Base-by-base conservation (phyloP, 2,329 filamentous ascomycete genomes). In the Botrytis aclada region DNA sequence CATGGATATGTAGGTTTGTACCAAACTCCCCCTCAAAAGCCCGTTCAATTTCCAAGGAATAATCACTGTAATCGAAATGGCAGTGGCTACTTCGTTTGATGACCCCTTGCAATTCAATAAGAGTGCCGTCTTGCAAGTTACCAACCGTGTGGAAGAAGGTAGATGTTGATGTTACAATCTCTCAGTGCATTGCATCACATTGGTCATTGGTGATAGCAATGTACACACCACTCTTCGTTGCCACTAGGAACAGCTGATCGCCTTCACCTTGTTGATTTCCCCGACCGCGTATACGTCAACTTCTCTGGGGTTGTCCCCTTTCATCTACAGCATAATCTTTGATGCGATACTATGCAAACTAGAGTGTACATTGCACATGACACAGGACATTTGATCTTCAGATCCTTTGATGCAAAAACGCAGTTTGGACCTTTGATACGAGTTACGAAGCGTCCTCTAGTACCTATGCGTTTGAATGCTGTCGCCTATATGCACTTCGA, bases 31-130 rank as follows among this genome's bases (percentile, higher is more conserved):
- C 60, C 60, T n/a, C 37, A 16, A 25, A 61, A 37, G 22, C 7
- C 34, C 25, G 34, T 22, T 61, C 58, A 61, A 61, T 61, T 61
- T 61, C 34, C 61, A 45, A 43, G 16, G 34, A 37, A 14, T 7
- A 64, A 32, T 45, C n/a, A 43, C 5, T 54, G 45, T 39, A 66
- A 66, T 12, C 64, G 64, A 66, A 54, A 54, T 66, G 22, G 64
- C 32, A 54, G 45, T 66, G 29, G 43, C 63, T 37, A 51, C 43
- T 39, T 54, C 25, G 25, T 14, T 54, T 66, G 22, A 39, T 29
- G 7, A 39, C 25, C 34, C 45, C 45, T 47, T 66, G 32, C 45
- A 54, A 54, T n/a, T 32, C 34, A 47, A 51, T 10, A 51, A 34
- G 7, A 65, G 43, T 22, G 29, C 20, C 62, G 34, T 47, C 34